Evolutionary conservation across 1,284 basidiomycete genomes (phyloP).

Genomic region (Vanrija pseudolonga): DNA sequence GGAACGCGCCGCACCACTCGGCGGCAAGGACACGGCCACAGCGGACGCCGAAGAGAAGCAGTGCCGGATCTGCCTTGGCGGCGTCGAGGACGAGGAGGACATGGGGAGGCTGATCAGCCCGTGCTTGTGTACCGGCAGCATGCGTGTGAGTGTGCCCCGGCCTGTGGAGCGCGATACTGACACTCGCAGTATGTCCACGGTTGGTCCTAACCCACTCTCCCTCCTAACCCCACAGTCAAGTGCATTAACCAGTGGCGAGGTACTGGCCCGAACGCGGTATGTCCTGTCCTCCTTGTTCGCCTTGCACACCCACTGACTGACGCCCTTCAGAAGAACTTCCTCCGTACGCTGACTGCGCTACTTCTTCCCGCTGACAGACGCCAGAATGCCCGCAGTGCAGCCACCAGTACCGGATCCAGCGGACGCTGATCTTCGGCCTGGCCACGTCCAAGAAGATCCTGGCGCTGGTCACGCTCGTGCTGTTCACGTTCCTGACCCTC

Average conservation of each 20-base stretch:
- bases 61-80: slow-evolving; percentile 47
- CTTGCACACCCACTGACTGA: not conserved
- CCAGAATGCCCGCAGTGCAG: slow-evolving; percentile 48
- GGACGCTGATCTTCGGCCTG: slow-evolving; percentile 42
- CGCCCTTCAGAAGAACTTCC: slow-evolving; percentile 34
- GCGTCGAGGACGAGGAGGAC: slow-evolving; percentile 37
- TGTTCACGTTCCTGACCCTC: slow-evolving; percentile 35
- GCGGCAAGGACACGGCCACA: not conserved
- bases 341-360: slow-evolving; percentile 21
- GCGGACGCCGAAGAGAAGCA: slow-evolving; percentile 28
- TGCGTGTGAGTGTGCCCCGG: slow-evolving; percentile 36
- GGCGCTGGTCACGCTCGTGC: slow-evolving; percentile 29
- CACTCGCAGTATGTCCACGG: slow-evolving; percentile 35
- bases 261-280: slow-evolving; percentile 40
- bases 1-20: not conserved
- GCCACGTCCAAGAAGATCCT: slow-evolving; percentile 41
- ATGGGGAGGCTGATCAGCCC: slow-evolving; percentile 45
- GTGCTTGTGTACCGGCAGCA: slow-evolving; percentile 46
- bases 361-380: not conserved
- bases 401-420: slow-evolving; percentile 40
- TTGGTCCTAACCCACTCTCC: too few species aligned
- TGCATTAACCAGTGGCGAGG: slow-evolving; percentile 49
- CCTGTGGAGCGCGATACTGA: not conserved
- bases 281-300: slow-evolving; percentile 4
- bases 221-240: too few species aligned